Conservation (phyloP, 1,284 basidiomycete species). For the Pseudozyma hubeiensis region DNA sequence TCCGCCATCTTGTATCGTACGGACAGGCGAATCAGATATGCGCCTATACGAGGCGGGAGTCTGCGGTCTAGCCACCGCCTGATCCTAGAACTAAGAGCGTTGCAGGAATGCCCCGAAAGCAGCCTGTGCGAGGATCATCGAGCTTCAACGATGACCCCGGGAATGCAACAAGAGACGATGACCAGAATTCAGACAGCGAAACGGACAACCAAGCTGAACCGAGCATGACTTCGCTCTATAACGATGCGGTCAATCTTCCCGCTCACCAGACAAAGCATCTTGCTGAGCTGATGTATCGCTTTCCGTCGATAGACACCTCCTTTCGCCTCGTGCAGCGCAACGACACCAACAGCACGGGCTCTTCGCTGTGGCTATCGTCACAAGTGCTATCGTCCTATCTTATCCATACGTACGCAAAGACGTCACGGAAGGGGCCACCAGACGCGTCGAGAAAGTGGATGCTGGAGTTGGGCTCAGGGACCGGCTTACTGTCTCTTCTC, state of each 20-base stretch:
- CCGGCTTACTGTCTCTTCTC: constrained; percentile 72
- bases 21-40: too few relatives aligned
- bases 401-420: constrained; percentile 22
- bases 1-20: too few relatives aligned
- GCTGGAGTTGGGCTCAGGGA: constrained; percentile 45
- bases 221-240: not conserved
- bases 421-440: not conserved
- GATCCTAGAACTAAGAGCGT: not conserved
- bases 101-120: constrained; percentile 10
- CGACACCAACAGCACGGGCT: constrained; percentile 49
- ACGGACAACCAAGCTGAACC: not conserved
- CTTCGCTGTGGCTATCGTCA: constrained; percentile 52
- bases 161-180: not conserved
- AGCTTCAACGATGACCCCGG: not conserved
- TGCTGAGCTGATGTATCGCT: constrained; percentile 31
- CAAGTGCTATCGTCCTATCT: constrained; percentile 48
- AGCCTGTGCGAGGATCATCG: constrained; percentile 1
- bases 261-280: constrained; percentile 52
- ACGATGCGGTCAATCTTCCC: constrained; percentile 39
- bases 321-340: constrained; percentile 37
- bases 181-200: constrained; percentile 5
- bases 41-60: too few relatives aligned
- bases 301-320: constrained; percentile 28
- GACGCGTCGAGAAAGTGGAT: not conserved
- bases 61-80: too few relatives aligned